Evolutionary conservation across 768 basidiomycete species (phyloP), one percentile per base, ranked within the genome.

Genomic region (Pilatotrama ljubarskyi): DNA sequence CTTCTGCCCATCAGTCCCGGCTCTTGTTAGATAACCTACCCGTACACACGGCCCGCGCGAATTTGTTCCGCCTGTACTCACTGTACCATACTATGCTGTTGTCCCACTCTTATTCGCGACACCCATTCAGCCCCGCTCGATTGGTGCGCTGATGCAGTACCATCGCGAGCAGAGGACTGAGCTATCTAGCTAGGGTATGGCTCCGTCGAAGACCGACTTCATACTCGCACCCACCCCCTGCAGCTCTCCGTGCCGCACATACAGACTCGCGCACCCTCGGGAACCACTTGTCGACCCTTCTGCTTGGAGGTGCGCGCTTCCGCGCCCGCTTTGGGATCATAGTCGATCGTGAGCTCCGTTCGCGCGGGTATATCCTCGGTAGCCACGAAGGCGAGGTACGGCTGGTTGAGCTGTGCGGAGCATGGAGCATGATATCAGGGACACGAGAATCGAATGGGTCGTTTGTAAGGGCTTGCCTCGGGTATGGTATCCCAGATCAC

Each of bases 291-390:
- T 8, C 63, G 63, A 5, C 61, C 59, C 47, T 74, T 75, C 26
- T 51, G 66, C 42, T 72, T 69, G 9, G 60, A 26, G 25, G 37
- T 32, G 20, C 37, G 50, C 8, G 43, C 51, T 20, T 48, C 58
- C 11, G 68, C 62, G 35, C 72, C 72, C 6, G 70, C 70, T 29
- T 70, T 62, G 1, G 88, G 87, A 59, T 84, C 75, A 63, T 90
- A 90, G 68, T 90, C 85, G 20, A 89, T 78, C 0, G 83, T 84
- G 4, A 90, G 78, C 61, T 90, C 88, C 0, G 77, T 80, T 24
- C 74, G 69, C 0, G 81, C 77, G 0, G 74, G 72, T 52, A 90
- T 84, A 60, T 81, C 67, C 38, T 70, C 57, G 0, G 69, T 73
- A 0, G 86, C 82, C 0, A 80, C 83, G 53, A 87, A 87, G 1